Conservation (phyloP, 192 early-diverging fungal genomes). For the Coemansia sp. region DNA sequence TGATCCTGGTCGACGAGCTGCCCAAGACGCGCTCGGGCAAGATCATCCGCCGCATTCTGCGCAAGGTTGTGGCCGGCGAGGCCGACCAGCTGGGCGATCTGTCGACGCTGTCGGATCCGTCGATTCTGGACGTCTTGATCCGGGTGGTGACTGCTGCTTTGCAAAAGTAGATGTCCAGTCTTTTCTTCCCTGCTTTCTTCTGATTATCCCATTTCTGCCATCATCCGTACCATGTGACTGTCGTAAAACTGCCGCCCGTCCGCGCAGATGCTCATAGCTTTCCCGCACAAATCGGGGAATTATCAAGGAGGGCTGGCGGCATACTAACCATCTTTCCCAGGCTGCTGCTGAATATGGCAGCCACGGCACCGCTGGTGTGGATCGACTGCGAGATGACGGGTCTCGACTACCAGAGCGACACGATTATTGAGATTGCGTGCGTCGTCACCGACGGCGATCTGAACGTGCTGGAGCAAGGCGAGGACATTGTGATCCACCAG, state of each 20-base stretch:
- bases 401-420: conserved; percentile 58
- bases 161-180: conserved; percentile 11
- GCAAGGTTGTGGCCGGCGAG: conserved; percentile 88
- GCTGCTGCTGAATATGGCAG: background rate
- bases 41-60: conserved; percentile 92
- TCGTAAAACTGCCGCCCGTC: too few relatives aligned
- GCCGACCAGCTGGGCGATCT: conserved; percentile 82
- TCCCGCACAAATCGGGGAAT: too few relatives aligned
- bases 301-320: background rate
- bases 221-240: too few relatives aligned
- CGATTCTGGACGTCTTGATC: conserved; percentile 56
- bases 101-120: conserved; percentile 80
- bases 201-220: background rate
- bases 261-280: too few relatives aligned
- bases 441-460: conserved; percentile 87
- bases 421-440: conserved; percentile 85
- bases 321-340: too few relatives aligned
- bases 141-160: conserved; percentile 34
- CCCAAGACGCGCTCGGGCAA: conserved; percentile 96
- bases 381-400: conserved; percentile 56
- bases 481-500: conserved; percentile 71
- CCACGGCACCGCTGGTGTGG: conserved; percentile 41
- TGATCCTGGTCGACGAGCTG: conserved; percentile 81
- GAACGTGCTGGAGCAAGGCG: conserved; percentile 74
- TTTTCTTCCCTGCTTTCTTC: background rate